Percentiles rank a stretch among this genome's conserved stretches.
phyloP scores from a whole-genome alignment of 768 basidiomycete genomes.

The Butyriboletus loyo region DNA sequence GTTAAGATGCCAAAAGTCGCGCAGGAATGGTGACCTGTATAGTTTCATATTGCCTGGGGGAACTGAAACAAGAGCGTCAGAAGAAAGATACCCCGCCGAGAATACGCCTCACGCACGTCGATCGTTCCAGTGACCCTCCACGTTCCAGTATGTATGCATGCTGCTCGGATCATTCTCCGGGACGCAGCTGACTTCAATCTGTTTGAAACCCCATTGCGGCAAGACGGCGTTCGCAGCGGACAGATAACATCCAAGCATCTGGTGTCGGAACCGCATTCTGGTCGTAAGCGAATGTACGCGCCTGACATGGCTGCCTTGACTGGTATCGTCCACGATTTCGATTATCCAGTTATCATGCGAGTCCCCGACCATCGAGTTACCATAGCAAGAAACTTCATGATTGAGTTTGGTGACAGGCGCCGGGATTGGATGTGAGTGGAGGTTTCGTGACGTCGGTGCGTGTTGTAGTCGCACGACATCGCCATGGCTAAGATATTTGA shows the following conservation, averaged over 20 bases:
- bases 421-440: slow-evolving; percentile 86
- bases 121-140: slow-evolving; percentile 97
- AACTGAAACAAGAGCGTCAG: slow-evolving; percentile 44
- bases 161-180: slow-evolving; percentile 82
- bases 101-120: slow-evolving; percentile 57
- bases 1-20: slow-evolving; percentile 98
- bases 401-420: slow-evolving; percentile 89
- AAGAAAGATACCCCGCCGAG: background rate
- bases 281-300: slow-evolving; percentile 90
- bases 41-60: slow-evolving; percentile 78
- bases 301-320: slow-evolving; percentile 56
- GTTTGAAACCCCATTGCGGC: slow-evolving; percentile 99
- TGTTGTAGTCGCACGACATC: slow-evolving; percentile 83
- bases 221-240: slow-evolving; percentile 84
- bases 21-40: slow-evolving; percentile 88
- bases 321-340: slow-evolving; percentile 90
- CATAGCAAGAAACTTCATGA: slow-evolving; percentile 92
- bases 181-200: slow-evolving; percentile 93
- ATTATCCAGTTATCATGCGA: slow-evolving; percentile 87
- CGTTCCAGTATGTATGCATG: slow-evolving; percentile 94
- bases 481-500: slow-evolving; percentile 72
- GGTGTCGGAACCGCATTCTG: slow-evolving; percentile 79
- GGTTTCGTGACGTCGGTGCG: slow-evolving; percentile 77
- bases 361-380: slow-evolving; percentile 87
- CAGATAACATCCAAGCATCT: slow-evolving; percentile 79